Percentiles rank a stretch among this genome's conserved stretches.
These are phyloP conservation scores for Clonostachys chloroleuca DNA, from an alignment of 2,329 filamentous ascomycete genomes.

Conservation along the genomic window DNA sequence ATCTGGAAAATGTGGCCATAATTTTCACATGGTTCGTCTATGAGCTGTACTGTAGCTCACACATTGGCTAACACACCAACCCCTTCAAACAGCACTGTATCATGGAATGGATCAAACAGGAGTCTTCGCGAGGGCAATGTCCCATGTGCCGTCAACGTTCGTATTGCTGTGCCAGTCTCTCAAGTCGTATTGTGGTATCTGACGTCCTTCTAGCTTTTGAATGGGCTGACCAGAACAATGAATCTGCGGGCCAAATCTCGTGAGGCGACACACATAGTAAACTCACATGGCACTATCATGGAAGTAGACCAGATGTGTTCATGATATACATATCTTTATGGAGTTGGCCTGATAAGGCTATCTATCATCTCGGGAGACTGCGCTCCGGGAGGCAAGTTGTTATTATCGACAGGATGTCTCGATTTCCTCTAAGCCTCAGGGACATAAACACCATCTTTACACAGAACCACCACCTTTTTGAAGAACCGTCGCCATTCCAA, in stretches of 20 bases:
- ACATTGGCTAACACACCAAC: slow-evolving; percentile 6
- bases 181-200: background rate
- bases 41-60: background rate
- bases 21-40: slow-evolving; percentile 83
- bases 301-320: too few species aligned
- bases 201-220: slow-evolving; percentile 26
- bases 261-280: slow-evolving; percentile 4
- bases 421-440: slow-evolving; percentile 28
- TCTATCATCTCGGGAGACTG: background rate
- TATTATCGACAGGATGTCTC: slow-evolving; percentile 6
- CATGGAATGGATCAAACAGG: slow-evolving; percentile 91
- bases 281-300: too few species aligned
- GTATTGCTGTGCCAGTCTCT: background rate
- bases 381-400: background rate
- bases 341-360: background rate
- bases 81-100: slow-evolving; percentile 73
- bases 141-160: slow-evolving; percentile 95
- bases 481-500: slow-evolving; percentile 96
- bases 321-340: too few species aligned
- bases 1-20: slow-evolving; percentile 94
- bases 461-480: slow-evolving; percentile 87
- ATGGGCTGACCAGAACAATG: slow-evolving; percentile 30
- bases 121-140: slow-evolving; percentile 87
- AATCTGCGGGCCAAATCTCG: slow-evolving; percentile 17
- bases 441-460: slow-evolving; percentile 75